A percentile compares a stretch with the other conserved stretches of the same genome.
These are phyloP conservation scores for Porodaedalea pini DNA, from an alignment of 1,284 basidiomycete genomes.

Conservation along the genomic window DNA sequence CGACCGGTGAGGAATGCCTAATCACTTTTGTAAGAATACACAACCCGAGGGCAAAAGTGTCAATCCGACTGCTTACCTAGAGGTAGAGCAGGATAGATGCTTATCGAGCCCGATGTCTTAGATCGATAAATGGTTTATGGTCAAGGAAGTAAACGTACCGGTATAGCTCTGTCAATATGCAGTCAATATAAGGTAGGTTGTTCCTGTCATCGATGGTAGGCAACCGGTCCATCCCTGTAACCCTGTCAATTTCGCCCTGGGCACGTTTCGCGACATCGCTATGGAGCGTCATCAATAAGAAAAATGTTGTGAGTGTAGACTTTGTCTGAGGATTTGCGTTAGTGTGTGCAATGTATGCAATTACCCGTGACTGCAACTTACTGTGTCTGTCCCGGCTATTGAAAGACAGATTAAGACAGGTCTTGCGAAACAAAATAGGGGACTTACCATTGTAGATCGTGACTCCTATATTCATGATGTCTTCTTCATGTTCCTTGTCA, in stretches of 20 bases:
- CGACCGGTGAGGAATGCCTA: conserved; percentile 9
- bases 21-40: no score
- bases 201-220: conserved; percentile 28
- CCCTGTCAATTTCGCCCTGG: conserved; percentile 11
- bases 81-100: no score
- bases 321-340: neutral
- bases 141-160: conserved; percentile 19
- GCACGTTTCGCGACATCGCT: conserved; percentile 12
- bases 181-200: conserved; percentile 29
- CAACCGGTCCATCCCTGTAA: conserved; percentile 21
- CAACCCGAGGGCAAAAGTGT: no score
- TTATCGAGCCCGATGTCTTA: no score
- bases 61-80: no score
- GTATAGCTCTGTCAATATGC: conserved; percentile 30
- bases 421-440: no score
- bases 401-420: neutral
- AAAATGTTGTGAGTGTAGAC: neutral
- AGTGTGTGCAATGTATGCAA: no score
- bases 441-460: conserved; percentile 12
- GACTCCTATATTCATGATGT: neutral
- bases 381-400: conserved; percentile 6
- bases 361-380: neutral
- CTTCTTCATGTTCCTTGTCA: conserved; percentile 4
- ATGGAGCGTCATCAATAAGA: conserved; percentile 11
- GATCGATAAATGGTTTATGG: no score